Conservation (phyloP, 306 rosid species). For the Casuarina equisetifolia region DNA sequence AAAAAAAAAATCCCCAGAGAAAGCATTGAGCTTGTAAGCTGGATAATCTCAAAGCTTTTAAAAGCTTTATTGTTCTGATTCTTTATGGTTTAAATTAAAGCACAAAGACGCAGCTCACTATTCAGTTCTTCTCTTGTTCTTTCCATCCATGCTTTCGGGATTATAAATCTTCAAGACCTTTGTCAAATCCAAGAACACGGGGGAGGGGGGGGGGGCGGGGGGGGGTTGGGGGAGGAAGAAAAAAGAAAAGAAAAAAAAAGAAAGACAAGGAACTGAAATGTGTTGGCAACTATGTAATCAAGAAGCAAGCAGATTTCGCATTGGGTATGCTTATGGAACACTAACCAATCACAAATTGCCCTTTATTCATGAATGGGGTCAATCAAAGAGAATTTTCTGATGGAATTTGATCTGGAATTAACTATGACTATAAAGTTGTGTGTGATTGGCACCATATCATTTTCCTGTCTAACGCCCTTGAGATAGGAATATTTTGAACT, state of each 20-base stretch:
- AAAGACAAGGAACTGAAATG: background rate
- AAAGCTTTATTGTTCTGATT: background rate
- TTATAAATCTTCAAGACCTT: background rate
- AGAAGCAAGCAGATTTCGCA: background rate
- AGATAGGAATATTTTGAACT: constrained; percentile 4
- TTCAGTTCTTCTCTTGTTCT: background rate
- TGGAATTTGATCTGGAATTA: background rate
- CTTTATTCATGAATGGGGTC: background rate
- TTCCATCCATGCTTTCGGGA: background rate
- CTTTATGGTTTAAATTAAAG: background rate
- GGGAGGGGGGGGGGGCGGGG: too few species aligned
- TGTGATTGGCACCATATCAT: background rate
- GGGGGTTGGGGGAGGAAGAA: too few species aligned
- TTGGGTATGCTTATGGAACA: background rate
- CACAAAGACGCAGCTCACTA: background rate
- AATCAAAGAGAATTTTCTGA: background rate
- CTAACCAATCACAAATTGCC: background rate
- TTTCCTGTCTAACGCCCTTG: background rate
- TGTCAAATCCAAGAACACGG: background rate
- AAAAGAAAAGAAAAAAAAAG: background rate
- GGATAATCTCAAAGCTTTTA: background rate
- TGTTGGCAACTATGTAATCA: background rate
- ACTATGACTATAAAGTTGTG: background rate
- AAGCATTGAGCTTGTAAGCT: background rate
- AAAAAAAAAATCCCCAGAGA: too few species aligned